These are phyloP conservation scores for Talinum fruticosum DNA, from an alignment of 148 eudicot species.

Conservation along the genomic window DNA sequence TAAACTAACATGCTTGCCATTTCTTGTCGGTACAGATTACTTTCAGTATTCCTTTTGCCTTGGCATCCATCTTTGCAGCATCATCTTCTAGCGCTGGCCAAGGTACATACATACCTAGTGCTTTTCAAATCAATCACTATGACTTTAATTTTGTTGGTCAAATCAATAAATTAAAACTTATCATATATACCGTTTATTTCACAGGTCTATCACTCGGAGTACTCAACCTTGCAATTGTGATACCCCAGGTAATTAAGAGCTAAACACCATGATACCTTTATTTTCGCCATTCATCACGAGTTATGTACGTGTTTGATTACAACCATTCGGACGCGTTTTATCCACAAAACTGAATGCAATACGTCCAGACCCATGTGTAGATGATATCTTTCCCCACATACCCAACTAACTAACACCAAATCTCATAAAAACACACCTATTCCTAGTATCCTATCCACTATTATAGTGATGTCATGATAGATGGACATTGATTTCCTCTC, in stretches of 20 bases:
- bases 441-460: background rate
- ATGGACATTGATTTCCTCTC: background rate
- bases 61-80: background rate
- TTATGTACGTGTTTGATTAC: background rate
- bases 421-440: background rate
- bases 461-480: background rate
- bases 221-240: conserved; percentile 1
- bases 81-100: background rate
- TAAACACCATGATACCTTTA: background rate
- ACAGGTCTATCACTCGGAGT: background rate
- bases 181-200: background rate
- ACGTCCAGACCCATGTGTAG: background rate
- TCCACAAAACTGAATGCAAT: background rate
- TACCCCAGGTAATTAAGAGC: conserved; percentile 1
- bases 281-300: background rate
- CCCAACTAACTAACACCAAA: conserved; percentile 22
- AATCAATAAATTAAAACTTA: background rate
- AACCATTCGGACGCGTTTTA: background rate
- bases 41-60: background rate
- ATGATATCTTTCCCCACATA: background rate
- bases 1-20: background rate
- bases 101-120: background rate
- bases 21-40: background rate
- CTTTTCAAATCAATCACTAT: background rate
- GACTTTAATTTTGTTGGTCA: background rate